Evolutionary conservation across 108 stramenopile species (phyloP).

Genomic region (Parietichytrium sp.): DNA sequence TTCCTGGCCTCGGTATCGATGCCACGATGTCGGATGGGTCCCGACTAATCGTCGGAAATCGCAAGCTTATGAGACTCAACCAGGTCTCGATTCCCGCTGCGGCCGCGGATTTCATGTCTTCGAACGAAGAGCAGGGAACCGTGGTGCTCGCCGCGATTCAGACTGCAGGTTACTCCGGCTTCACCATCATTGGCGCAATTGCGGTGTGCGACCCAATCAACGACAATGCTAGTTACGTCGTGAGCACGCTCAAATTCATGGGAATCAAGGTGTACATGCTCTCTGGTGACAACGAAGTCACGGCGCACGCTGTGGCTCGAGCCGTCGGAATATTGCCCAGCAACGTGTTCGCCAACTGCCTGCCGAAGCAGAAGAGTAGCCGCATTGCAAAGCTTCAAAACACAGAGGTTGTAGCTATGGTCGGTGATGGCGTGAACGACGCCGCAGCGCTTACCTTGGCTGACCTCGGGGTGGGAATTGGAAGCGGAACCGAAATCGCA

Average conservation of each 20-base stretch:
- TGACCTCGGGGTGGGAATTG: slow-evolving; percentile 92
- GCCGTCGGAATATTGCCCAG: slow-evolving; percentile 68
- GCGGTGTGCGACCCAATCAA: slow-evolving; percentile 79
- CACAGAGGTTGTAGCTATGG: slow-evolving; percentile 78
- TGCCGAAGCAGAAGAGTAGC: slow-evolving; percentile 77
- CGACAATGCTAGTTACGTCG: slow-evolving; percentile 66
- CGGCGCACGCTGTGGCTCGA: slow-evolving; percentile 79
- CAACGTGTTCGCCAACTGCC: slow-evolving; percentile 77
- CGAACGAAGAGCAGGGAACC: slow-evolving; percentile 76
- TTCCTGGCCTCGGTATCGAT: slow-evolving; percentile 41
- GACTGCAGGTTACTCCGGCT: slow-evolving; percentile 24
- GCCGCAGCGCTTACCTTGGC: slow-evolving; percentile 87
- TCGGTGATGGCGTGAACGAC: slow-evolving; percentile 99
- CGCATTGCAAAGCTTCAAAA: slow-evolving; percentile 68
- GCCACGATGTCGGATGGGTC: slow-evolving; percentile 58
- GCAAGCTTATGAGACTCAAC: slow-evolving; percentile 61
- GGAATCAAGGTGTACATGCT: slow-evolving; percentile 93
- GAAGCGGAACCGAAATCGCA: slow-evolving; percentile 91
- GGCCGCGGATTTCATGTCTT: slow-evolving; percentile 56
- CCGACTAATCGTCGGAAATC: slow-evolving; percentile 71
- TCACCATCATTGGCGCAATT: slow-evolving; percentile 65
- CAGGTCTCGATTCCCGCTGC: slow-evolving; percentile 48
- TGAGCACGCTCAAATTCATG: slow-evolving; percentile 64
- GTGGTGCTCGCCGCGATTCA: slow-evolving; percentile 76
- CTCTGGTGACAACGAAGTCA: slow-evolving; percentile 86